These are phyloP conservation scores for Apiotrichum siamense DNA, from an alignment of 1,284 basidiomycete genomes.

Conservation along the genomic window DNA sequence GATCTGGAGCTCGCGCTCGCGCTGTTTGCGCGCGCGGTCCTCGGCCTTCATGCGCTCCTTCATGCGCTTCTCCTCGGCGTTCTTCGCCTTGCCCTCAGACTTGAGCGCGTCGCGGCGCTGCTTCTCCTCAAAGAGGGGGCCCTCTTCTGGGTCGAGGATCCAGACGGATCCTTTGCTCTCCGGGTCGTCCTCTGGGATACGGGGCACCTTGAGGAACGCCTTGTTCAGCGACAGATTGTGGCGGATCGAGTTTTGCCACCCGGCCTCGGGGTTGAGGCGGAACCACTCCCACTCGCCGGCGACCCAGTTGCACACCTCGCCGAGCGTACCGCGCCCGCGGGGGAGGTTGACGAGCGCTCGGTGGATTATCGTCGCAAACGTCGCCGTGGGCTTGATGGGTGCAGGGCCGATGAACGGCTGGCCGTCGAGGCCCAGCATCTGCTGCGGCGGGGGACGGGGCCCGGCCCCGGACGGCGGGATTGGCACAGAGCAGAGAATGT, in stretches of 20 bases:
- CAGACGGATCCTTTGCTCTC: constrained; percentile 80
- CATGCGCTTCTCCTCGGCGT: constrained; percentile 38
- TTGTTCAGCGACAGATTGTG: constrained; percentile 84
- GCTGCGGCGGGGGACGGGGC: constrained; percentile 39
- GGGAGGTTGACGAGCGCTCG: constrained; percentile 40
- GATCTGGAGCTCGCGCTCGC: constrained; percentile 22
- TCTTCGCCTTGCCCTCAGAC: constrained; percentile 43
- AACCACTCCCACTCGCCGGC: constrained; percentile 84
- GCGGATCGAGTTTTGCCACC: constrained; percentile 91
- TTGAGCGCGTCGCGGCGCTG: constrained; percentile 40
- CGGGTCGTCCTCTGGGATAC: constrained; percentile 71
- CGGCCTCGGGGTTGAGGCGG: constrained; percentile 65
- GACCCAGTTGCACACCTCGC: constrained; percentile 89
- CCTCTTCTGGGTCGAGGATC: constrained; percentile 67
- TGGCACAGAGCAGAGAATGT: constrained; percentile 43
- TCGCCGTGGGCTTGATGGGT: constrained; percentile 45
- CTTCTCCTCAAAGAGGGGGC: constrained; percentile 46
- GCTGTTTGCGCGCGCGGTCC: constrained; percentile 31
- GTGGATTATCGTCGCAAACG: constrained; percentile 47
- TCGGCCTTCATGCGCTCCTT: constrained; percentile 36
- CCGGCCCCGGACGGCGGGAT: constrained; percentile 44
- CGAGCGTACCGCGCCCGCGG: constrained; percentile 75
- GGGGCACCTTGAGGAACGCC: constrained; percentile 77
- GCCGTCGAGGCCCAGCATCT: constrained; percentile 44
- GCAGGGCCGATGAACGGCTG: constrained; percentile 45